phyloP scores from a whole-genome alignment of 768 basidiomycete species.

The Sporobolomyces phaffii region DNA sequence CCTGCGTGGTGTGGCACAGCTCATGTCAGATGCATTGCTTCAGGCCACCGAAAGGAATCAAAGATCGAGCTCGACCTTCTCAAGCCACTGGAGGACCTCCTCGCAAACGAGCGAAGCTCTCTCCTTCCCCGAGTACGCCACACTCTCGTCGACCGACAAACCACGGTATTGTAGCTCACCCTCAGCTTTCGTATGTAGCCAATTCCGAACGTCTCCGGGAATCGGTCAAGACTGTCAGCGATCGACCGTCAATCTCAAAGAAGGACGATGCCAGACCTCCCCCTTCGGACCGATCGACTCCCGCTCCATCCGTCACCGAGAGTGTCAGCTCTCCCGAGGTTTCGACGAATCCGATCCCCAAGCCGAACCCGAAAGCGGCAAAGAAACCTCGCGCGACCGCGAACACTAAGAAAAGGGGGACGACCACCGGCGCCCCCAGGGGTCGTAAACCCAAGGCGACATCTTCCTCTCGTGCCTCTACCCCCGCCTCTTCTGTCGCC shows the following conservation, averaged over 20 bases:
- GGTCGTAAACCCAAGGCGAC: background rate
- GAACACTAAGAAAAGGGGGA: background rate
- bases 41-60: background rate
- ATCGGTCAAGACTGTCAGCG: background rate
- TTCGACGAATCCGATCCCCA: background rate
- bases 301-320: background rate
- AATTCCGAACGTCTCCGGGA: background rate
- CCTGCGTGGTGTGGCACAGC: too few species aligned
- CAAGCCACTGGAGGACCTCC: constrained; percentile 1
- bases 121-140: constrained; percentile 4
- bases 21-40: background rate
- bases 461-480: background rate
- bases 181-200: too few species aligned
- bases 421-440: background rate
- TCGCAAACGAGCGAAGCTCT: constrained; percentile 11
- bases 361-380: background rate
- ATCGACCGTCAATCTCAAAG: background rate
- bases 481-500: background rate
- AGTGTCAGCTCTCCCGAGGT: constrained; percentile 9
- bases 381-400: background rate
- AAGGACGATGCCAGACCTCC: background rate
- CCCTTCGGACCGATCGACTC: background rate
- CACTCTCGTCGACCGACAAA: too few species aligned
- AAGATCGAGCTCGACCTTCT: background rate
- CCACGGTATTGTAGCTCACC: too few species aligned